Evolutionary conservation across 140 eudicot genomes (phyloP).

Genomic region (Senecio squalidus): DNA sequence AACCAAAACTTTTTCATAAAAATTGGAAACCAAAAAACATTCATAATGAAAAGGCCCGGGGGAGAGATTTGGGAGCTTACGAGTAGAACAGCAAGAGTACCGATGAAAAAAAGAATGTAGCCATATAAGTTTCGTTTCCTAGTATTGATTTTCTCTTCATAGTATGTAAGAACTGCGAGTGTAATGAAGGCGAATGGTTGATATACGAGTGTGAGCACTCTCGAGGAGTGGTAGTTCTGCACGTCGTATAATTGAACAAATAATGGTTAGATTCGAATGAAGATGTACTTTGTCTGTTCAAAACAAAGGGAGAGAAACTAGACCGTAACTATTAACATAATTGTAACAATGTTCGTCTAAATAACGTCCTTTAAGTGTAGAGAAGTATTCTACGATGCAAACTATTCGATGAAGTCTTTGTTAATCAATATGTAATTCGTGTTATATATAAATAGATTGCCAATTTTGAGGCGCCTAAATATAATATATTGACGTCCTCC

Average conservation of each 20-base stretch:
- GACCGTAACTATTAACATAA: too few relatives aligned
- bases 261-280: background rate
- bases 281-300: background rate
- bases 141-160: conserved; percentile 45
- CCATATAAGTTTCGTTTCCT: conserved; percentile 35
- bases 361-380: too few relatives aligned
- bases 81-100: conserved; percentile 37
- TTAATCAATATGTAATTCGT: too few relatives aligned
- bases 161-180: conserved; percentile 33
- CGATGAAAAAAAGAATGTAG: conserved; percentile 29
- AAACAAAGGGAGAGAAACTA: too few relatives aligned
- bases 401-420: too few relatives aligned
- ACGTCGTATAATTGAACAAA: background rate
- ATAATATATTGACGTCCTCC: too few relatives aligned
- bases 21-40: background rate
- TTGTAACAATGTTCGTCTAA: too few relatives aligned
- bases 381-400: too few relatives aligned
- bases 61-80: conserved; percentile 29
- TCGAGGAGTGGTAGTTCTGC: conserved; percentile 50
- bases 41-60: background rate
- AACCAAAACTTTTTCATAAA: background rate
- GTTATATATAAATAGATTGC: too few relatives aligned
- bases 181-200: conserved; percentile 44
- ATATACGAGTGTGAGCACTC: conserved; percentile 48
- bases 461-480: too few relatives aligned